A percentile compares a stretch with the other conserved stretches of the same genome.
These are phyloP conservation scores for Chaetomium sp. DNA, from an alignment of 2,329 filamentous ascomycete genomes.

Conservation along the genomic window DNA sequence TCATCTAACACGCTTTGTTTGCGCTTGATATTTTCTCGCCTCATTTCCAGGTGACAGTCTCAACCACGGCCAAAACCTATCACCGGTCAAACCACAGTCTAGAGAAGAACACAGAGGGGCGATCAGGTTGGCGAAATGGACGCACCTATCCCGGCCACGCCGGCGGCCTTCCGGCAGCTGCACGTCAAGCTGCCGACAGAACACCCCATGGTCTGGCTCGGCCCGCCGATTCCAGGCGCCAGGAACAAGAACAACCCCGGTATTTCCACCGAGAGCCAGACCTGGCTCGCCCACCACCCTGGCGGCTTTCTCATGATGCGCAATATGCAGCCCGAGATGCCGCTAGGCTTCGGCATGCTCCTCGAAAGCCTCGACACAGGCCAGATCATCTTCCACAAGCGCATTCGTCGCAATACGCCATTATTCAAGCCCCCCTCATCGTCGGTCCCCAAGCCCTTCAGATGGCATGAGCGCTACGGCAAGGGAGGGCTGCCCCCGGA, in stretches of 20 bases:
- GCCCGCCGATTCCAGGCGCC: no score
- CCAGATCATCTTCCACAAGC: slow-evolving; percentile 9
- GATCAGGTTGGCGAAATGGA: not conserved
- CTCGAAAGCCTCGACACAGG: slow-evolving; percentile 5
- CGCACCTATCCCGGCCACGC: not conserved
- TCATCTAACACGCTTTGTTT: no score
- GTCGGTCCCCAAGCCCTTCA: no score
- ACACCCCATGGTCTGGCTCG: not conserved
- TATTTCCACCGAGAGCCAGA: not conserved
- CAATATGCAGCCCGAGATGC: not conserved
- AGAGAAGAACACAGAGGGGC: no score
- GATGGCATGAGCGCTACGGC: no score
- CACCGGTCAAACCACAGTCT: no score
- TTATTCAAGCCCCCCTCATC: not conserved
- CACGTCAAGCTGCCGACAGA: not conserved
- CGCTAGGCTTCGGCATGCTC: slow-evolving; percentile 4
- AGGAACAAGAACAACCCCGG: no score
- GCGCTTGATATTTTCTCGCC: no score
- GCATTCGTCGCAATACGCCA: not conserved
- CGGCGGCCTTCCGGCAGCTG: not conserved
- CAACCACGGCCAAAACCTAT: no score
- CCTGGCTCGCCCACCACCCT: slow-evolving; percentile 4
- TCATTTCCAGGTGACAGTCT: no score
- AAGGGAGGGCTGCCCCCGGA: no score
- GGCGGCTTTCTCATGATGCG: slow-evolving; percentile 6